Percentiles rank a stretch among this genome's conserved stretches.
Conservation (phyloP, 305 asterid genomes). For the Petunia hybrid region DNA sequence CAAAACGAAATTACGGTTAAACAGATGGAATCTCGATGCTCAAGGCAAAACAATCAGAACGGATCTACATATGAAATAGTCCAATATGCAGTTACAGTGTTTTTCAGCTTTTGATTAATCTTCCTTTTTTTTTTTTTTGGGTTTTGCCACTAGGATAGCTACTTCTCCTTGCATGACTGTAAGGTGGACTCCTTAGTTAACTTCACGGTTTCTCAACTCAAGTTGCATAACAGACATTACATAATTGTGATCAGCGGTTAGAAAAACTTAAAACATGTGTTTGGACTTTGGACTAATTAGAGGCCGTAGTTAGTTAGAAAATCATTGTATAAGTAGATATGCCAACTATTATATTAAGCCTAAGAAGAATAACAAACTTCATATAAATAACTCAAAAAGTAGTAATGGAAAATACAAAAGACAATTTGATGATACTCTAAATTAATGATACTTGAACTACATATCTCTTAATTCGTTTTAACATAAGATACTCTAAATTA, state of each 20-base stretch:
- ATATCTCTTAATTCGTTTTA: neutral
- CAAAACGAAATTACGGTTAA: too few relatives aligned
- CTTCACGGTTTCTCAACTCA: neutral
- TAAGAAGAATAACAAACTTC: neutral
- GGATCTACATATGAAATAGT: too few relatives aligned
- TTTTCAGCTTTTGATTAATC: too few relatives aligned
- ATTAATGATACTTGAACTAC: neutral
- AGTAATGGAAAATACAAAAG: neutral
- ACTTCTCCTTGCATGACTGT: neutral
- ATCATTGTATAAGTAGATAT: neutral
- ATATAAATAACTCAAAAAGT: neutral
- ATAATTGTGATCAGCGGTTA: too few relatives aligned
- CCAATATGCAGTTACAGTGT: too few relatives aligned
- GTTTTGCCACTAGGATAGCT: too few relatives aligned
- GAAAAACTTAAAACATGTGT: neutral
- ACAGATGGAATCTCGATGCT: too few relatives aligned
- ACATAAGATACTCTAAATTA: slow-evolving; percentile 13
- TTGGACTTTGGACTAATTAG: neutral
- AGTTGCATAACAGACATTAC: neutral
- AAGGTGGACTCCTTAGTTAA: neutral
- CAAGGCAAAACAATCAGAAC: too few relatives aligned
- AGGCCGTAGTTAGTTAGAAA: neutral
- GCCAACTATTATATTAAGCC: neutral
- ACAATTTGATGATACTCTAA: neutral
- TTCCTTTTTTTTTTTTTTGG: too few relatives aligned